phyloP scores from a whole-genome alignment of 2,329 filamentous ascomycete species.

The Botrytis aclada region DNA sequence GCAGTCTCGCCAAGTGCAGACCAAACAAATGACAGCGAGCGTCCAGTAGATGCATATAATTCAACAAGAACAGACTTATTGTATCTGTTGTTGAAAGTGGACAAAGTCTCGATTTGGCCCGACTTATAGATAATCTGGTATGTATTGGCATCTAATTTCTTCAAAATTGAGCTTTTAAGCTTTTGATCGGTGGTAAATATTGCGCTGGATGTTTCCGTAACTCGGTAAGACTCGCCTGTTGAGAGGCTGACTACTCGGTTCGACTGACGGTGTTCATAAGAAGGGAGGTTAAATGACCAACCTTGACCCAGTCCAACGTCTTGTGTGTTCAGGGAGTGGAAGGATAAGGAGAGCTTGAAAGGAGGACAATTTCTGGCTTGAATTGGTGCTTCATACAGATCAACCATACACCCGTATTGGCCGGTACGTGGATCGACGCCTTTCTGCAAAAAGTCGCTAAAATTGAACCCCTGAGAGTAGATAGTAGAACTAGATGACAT shows the following conservation, averaged over 20 bases:
- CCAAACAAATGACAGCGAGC: background rate
- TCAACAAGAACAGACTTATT: slow-evolving; percentile 6
- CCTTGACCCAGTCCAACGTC: slow-evolving; percentile 10
- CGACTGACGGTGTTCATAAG: slow-evolving; percentile 15
- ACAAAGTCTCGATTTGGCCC: slow-evolving; percentile 5
- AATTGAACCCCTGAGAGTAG: slow-evolving; percentile 18
- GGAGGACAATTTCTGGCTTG: slow-evolving; percentile 16
- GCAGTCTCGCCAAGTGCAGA: background rate
- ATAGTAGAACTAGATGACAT: background rate
- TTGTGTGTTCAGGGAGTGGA: slow-evolving; percentile 7
- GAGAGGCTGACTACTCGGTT: background rate
- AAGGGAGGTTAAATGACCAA: slow-evolving; percentile 10
- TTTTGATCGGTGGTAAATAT: slow-evolving; percentile 2
- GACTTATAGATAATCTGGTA: slow-evolving; percentile 17
- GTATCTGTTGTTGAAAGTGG: slow-evolving; percentile 11
- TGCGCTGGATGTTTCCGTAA: slow-evolving; percentile 9
- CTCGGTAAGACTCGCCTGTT: slow-evolving; percentile 4
- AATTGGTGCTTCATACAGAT: slow-evolving; percentile 9
- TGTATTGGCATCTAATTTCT: background rate
- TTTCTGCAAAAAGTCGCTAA: slow-evolving; percentile 9
- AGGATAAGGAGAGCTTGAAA: slow-evolving; percentile 14
- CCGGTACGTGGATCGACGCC: slow-evolving; percentile 13
- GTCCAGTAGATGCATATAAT: slow-evolving; percentile 7
- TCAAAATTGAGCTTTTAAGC: slow-evolving; percentile 4
- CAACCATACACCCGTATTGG: slow-evolving; percentile 12